Evolutionary conservation across 768 basidiomycete species (phyloP).

Genomic region (Boletales sp.): DNA sequence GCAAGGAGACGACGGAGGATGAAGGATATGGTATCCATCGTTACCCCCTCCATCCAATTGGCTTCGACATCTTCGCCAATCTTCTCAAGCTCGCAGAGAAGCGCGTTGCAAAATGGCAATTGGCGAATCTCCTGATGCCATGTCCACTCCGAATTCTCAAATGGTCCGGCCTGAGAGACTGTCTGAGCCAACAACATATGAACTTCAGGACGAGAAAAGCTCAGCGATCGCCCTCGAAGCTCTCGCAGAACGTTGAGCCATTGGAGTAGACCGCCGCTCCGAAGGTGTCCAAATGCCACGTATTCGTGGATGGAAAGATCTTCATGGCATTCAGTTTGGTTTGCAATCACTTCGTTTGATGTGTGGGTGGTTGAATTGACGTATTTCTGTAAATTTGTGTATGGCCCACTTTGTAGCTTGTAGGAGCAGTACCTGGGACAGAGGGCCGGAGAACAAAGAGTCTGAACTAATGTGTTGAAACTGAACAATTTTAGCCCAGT

Average conservation of each 20-base stretch:
- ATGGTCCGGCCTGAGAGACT: constrained; percentile 38
- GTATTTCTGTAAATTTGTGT: constrained; percentile 35
- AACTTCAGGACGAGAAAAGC: constrained; percentile 37
- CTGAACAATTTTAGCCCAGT: constrained; percentile 29
- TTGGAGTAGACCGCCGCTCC: constrained; percentile 44
- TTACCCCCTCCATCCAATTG: constrained; percentile 38
- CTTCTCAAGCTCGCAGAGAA: constrained; percentile 33
- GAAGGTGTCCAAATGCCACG: constrained; percentile 40
- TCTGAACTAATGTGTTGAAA: constrained; percentile 18
- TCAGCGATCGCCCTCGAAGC: constrained; percentile 34
- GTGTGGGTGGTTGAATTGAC: constrained; percentile 34
- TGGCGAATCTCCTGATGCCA: constrained; percentile 39
- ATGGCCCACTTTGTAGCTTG: constrained; percentile 29
- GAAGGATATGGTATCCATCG: constrained; percentile 30
- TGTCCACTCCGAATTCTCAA: constrained; percentile 15
- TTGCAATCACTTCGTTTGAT: constrained; percentile 39
- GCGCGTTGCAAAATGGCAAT: constrained; percentile 28
- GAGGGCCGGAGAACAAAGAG: constrained; percentile 12
- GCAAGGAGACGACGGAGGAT: constrained; percentile 35
- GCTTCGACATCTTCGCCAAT: constrained; percentile 31
- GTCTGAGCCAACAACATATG: constrained; percentile 42
- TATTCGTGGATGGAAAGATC: constrained; percentile 43
- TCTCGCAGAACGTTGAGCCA: constrained; percentile 49
- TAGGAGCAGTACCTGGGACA: constrained; percentile 26
- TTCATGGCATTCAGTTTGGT: constrained; percentile 37